Evolutionary conservation across 2,329 filamentous ascomycete genomes (phyloP).

Genomic region (Pseudogymnoascus sp.): DNA sequence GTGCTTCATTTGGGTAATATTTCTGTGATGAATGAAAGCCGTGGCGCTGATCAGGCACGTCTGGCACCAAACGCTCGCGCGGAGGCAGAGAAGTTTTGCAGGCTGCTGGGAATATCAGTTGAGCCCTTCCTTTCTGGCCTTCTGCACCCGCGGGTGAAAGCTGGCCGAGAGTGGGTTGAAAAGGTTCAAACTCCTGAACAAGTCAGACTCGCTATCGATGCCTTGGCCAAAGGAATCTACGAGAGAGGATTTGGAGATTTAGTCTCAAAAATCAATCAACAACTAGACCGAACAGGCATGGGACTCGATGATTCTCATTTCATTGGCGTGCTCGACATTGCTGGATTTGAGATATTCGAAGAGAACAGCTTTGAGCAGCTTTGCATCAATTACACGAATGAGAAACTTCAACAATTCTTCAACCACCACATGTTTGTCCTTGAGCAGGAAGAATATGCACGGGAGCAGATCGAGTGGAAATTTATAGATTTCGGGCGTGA

Average conservation of each 20-base stretch:
- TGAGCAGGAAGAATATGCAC: constrained; percentile 95
- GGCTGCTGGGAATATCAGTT: constrained; percentile 72
- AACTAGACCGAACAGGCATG: constrained; percentile 79
- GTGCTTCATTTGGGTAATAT: constrained; percentile 93
- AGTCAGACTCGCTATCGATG: constrained; percentile 81
- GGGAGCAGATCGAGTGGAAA: constrained; percentile 98
- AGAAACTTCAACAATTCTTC: constrained; percentile 98
- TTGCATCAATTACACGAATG: constrained; percentile 99
- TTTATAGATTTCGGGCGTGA: constrained; percentile 99
- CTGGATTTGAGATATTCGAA: constrained; percentile 98
- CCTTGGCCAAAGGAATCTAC: constrained; percentile 93
- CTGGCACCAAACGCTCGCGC: constrained; percentile 67
- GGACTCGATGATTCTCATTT: constrained; percentile 86
- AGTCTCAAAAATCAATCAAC: constrained; percentile 82
- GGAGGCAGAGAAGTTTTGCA: constrained; percentile 72
- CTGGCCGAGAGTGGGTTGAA: constrained; percentile 95
- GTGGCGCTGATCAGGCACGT: constrained; percentile 83
- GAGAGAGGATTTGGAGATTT: constrained; percentile 92
- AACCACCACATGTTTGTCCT: constrained; percentile 99
- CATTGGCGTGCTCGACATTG: constrained; percentile 97
- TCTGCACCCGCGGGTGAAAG: constrained; percentile 88
- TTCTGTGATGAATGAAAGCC: constrained; percentile 79
- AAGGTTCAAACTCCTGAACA: constrained; percentile 98
- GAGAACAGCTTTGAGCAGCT: constrained; percentile 98
- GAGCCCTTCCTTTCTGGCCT: constrained; percentile 84